These are phyloP conservation scores for Cymbopogon citratus DNA, from an alignment of 176 grass and related monocot genomes.

Conservation along the genomic window DNA sequence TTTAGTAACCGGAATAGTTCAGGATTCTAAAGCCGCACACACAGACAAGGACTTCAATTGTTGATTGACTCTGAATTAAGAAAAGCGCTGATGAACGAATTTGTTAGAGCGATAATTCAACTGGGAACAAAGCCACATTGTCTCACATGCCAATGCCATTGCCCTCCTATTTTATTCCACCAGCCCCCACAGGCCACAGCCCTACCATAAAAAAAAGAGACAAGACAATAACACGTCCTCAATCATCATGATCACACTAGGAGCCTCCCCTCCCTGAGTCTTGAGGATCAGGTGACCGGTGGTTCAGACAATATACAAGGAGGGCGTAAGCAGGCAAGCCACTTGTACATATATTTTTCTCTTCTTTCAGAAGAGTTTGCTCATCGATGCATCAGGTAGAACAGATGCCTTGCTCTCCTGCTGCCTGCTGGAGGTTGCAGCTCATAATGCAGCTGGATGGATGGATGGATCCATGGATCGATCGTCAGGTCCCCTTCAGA, in stretches of 20 bases:
- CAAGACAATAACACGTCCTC: neutral
- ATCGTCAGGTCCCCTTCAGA: constrained; percentile 21
- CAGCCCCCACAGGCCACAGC: constrained; percentile 28
- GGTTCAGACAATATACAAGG: neutral
- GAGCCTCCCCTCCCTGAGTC: neutral
- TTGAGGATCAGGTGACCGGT: constrained; percentile 15
- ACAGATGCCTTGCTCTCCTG: constrained; percentile 30
- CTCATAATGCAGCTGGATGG: constrained; percentile 12
- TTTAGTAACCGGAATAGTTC: neutral
- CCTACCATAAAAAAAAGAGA: neutral
- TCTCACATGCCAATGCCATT: constrained; percentile 56
- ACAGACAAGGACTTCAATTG: neutral
- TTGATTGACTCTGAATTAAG: neutral
- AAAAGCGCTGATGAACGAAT: neutral
- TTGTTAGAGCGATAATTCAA: constrained; percentile 30
- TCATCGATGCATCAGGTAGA: constrained; percentile 17
- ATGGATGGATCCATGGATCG: neutral
- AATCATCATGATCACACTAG: constrained; percentile 28
- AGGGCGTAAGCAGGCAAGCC: neutral
- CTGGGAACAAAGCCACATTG: constrained; percentile 57
- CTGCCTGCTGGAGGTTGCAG: constrained; percentile 30
- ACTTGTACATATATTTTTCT: neutral
- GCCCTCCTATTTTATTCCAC: constrained; percentile 26
- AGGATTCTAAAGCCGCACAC: neutral
- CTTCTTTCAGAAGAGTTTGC: neutral